These are phyloP conservation scores for Suillus occidentalis DNA, from an alignment of 768 basidiomycete genomes.

Conservation along the genomic window DNA sequence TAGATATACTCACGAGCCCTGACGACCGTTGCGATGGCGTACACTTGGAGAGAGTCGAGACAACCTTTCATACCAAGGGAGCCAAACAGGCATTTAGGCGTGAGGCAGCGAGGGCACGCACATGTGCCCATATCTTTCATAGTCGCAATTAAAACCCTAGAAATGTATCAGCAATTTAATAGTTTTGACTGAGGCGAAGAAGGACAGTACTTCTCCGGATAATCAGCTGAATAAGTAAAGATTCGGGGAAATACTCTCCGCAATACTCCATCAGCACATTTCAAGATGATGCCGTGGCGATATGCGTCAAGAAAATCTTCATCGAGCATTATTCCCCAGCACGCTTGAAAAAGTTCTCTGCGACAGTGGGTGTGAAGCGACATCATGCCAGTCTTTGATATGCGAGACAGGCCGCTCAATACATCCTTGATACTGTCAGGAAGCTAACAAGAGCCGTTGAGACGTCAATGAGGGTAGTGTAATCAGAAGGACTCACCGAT, in stretches of 20 bases:
- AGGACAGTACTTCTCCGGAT: constrained; percentile 19
- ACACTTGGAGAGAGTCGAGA: background rate
- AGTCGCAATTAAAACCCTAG: constrained; percentile 10
- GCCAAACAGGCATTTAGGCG: background rate
- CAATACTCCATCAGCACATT: constrained; percentile 15
- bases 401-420: background rate
- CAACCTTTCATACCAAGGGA: constrained; percentile 9
- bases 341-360: constrained; percentile 10
- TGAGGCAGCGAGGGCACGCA: constrained; percentile 21
- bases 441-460: background rate
- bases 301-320: constrained; percentile 11
- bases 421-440: background rate
- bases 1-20: background rate
- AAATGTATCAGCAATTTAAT: constrained; percentile 11
- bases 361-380: constrained; percentile 4
- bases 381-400: background rate
- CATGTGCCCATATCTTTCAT: constrained; percentile 6
- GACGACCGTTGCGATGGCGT: background rate
- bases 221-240: constrained; percentile 24
- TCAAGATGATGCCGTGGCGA: constrained; percentile 15
- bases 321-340: constrained; percentile 9
- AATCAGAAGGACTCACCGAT: constrained; percentile 17
- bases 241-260: constrained; percentile 20
- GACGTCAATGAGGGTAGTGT: too few relatives aligned
- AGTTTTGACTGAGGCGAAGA: too few relatives aligned